Conservation (phyloP, 2,329 filamentous ascomycete genomes). For the Aureobasidium sp. region DNA sequence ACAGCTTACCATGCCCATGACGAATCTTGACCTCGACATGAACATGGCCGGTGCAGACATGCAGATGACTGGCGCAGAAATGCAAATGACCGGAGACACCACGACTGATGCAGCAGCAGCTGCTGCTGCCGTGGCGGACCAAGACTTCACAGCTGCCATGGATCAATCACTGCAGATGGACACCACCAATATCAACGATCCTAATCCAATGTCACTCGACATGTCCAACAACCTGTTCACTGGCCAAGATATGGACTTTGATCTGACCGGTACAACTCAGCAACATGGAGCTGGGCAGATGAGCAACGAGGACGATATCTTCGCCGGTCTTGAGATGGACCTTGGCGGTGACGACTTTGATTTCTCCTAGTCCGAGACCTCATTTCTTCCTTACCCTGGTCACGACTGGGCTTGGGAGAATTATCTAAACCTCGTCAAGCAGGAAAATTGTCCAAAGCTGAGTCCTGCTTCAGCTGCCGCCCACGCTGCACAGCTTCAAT, state of each 20-base stretch:
- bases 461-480: not conserved
- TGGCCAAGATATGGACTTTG: slow-evolving; percentile 21
- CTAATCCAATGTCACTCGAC: slow-evolving; percentile 20
- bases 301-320: slow-evolving; percentile 34
- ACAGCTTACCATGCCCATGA: slow-evolving; percentile 33
- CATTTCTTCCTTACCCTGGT: not conserved
- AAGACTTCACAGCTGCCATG: slow-evolving; percentile 8
- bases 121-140: not conserved
- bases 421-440: not conserved
- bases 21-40: slow-evolving; percentile 28
- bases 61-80: not conserved
- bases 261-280: slow-evolving; percentile 26
- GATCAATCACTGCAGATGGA: slow-evolving; percentile 10
- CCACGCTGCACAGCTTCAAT: not conserved
- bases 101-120: not conserved
- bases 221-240: slow-evolving; percentile 16
- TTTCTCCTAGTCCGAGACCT: slow-evolving; percentile 19
- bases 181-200: slow-evolving; percentile 14
- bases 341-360: slow-evolving; percentile 29
- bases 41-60: slow-evolving; percentile 20
- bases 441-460: not conserved
- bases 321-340: slow-evolving; percentile 34
- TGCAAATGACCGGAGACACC: not conserved
- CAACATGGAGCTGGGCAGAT: slow-evolving; percentile 21
- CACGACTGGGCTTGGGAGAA: not conserved